Base-by-base conservation (phyloP, 2,329 filamentous ascomycete species). In the Fusarium sororula region DNA sequence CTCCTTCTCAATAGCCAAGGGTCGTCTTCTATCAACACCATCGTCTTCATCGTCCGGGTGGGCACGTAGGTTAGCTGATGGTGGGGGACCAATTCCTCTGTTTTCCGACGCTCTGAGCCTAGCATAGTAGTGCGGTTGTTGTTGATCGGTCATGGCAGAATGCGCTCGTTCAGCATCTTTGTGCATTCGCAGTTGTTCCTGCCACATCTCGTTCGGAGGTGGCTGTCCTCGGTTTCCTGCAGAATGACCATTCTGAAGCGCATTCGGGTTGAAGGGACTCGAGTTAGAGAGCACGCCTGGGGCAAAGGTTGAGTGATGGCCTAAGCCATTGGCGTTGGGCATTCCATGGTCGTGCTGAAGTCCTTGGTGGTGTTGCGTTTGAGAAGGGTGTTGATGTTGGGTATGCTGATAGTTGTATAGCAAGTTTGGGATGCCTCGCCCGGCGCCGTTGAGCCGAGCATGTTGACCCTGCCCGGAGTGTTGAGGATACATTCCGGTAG, bases 181-280 rank as follows among this genome's bases (percentile, higher is more conserved):
- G 72, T 92, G 92, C 78, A 95, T 85, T 71, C 93, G 91, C 74
- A 98, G 84, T 84, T 99, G 96, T 80, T 96, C 92, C 73, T 92
- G 91, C 95, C 95, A 98, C 82, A 97, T 93, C 76, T 92, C 90
- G 72, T 84, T 90, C 63, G 85, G 87, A 63, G 88, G 88, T 32
- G 83, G 82, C 72, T 89, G 89, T 38, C 83, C 84, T 56, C 89
- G 84, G 24, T 86, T 82, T 55, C 83, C 84, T 22, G 83, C 80
- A 12, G 84, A 79, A 63, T 90, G 88, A 41, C 90, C 90, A 77
- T 91, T 91, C 62, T 90, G 88, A 38, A 91, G 81, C 67, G 81
- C 84, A 72, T 81, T 86, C 15, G 86, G 82, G 22, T 86, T 87
- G 77, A 90, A 92, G 14, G 89, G 87, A 60, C 90, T 90, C 39